Evolutionary conservation across 2,329 filamentous ascomycete genomes (phyloP), one percentile per base, ranked within the genome.

Genomic region (Emmonsia crescens): DNA sequence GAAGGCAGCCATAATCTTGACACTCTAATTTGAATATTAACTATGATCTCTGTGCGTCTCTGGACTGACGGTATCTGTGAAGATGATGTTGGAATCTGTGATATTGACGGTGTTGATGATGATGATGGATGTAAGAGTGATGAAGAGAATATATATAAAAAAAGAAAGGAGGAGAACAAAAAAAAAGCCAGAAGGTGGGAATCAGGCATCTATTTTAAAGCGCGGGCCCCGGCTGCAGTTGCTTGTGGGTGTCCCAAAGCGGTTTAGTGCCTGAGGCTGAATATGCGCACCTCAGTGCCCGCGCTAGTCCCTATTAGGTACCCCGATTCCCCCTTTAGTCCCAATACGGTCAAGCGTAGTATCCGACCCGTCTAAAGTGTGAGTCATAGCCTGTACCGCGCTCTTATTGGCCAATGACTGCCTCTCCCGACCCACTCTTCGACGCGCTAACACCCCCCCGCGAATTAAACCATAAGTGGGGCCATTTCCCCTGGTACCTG

Each of bases 141-240:
- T n/a, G n/a, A n/a, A n/a, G n/a, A n/a, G n/a, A n/a, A n/a, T n/a
- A 64, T 54, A 52, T 59, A 59, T 62, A 49, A 48, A 40, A 57
- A 29, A 49, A 64, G 59, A 63, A 48, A 61, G 58, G 51, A 56
- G 62, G 64, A 52, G 57, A 63, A 61, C 66, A 62, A 52, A 62
- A 60, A 63, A 62, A 66, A 65, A 65, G 24, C 10, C 9, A 38
- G 49, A n/a, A 10, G 63, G 63, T 56, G 71, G 64, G 60, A 64
- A 67, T 74, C 70, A 76, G 72, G 73, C 73, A 74, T 69, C 74
- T 71, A 75, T 74, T n/a, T n/a, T 63, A 64, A 59, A 58, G n/a
- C 21, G 24, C n/a, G 36, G 38, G 21, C 21, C 36, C n/a, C 44
- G 29, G n/a, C 38, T 46, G 42, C 42, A 21, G 44, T 21, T 48